phyloP scores from a whole-genome alignment of 768 basidiomycete genomes.

The Russula lepida region DNA sequence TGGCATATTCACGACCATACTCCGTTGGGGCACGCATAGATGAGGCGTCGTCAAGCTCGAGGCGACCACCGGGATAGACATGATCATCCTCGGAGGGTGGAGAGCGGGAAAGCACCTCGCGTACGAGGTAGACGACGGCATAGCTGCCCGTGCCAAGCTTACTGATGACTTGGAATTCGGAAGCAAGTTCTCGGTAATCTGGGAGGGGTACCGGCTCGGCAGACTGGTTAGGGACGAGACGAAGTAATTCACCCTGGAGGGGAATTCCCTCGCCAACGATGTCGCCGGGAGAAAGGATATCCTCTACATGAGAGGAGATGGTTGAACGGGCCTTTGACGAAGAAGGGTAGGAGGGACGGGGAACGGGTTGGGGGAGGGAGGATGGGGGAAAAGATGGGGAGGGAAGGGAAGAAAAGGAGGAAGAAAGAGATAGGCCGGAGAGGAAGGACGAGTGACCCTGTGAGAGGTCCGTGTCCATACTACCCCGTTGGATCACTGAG shows the following conservation, averaged over 20 bases:
- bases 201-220: slow-evolving; percentile 29
- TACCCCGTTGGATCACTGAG: slow-evolving; percentile 19
- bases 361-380: slow-evolving; percentile 23
- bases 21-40: slow-evolving; percentile 28
- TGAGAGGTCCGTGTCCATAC: slow-evolving; percentile 23
- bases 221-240: slow-evolving; percentile 44
- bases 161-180: slow-evolving; percentile 76
- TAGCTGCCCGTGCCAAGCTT: slow-evolving; percentile 85
- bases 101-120: slow-evolving; percentile 46
- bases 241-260: slow-evolving; percentile 49
- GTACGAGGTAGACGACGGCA: slow-evolving; percentile 89
- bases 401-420: slow-evolving; percentile 29
- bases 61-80: slow-evolving; percentile 41
- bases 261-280: slow-evolving; percentile 18
- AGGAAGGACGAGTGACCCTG: slow-evolving; percentile 30
- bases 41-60: slow-evolving; percentile 29
- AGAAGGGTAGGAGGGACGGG: slow-evolving; percentile 20
- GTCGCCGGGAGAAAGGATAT: slow-evolving; percentile 21
- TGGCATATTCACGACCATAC: slow-evolving; percentile 82
- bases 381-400: slow-evolving; percentile 28
- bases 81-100: slow-evolving; percentile 34
- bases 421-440: slow-evolving; percentile 23
- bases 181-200: slow-evolving; percentile 42
- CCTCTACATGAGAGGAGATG: slow-evolving; percentile 15
- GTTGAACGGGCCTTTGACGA: slow-evolving; percentile 12